Base-by-base conservation (phyloP, 129 eudicot species). In the Deinandra increscens region DNA sequence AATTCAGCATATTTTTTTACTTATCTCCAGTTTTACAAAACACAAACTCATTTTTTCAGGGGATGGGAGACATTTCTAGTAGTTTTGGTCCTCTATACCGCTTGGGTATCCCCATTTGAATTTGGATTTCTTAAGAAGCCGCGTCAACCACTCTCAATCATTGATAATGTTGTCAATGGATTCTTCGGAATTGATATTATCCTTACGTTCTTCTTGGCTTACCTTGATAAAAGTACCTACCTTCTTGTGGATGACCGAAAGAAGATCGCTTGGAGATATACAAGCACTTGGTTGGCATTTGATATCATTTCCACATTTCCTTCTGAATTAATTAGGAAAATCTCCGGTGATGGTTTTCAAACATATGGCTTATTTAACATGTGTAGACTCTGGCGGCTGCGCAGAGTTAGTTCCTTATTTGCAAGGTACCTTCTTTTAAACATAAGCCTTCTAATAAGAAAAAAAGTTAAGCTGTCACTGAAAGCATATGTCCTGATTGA, bases 361-460 rank as follows among this genome's bases (percentile, higher is more conserved):
- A 41, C 78, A 9, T 92, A 92, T 88, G 98, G 96, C 36, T 69
- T 84, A 70, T 92, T 81, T 78, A 92, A 88, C 78, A 92, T 92
- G 98, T 89, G 82, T 71, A 90, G 98, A 70, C 95, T 93, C 17
- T 93, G 99, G 99, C 92, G 99, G 62, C 82, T 93, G 37, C 84
- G 95, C 34, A 86, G 98, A 84, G 98, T 86, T 67, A 87, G 95
- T 60, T 78, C 89, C 64, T 76, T 86, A 26, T 92, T 92, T 79
- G 75, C 96, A 50, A 75, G 95, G 98, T 91, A 78, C 59, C 20
- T 12, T 22, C 26, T 4, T 70, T 68, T 51, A 33, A 19, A 55
- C 13, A 41, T 60, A 48, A 58, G 34, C 8, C 11, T 56, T 10
- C 8, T 54, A 8, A 9, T 3, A 46, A 15, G 44, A 9, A 39